Conservation (phyloP, 1,284 basidiomycete genomes). For the Trichosporon sp. region DNA sequence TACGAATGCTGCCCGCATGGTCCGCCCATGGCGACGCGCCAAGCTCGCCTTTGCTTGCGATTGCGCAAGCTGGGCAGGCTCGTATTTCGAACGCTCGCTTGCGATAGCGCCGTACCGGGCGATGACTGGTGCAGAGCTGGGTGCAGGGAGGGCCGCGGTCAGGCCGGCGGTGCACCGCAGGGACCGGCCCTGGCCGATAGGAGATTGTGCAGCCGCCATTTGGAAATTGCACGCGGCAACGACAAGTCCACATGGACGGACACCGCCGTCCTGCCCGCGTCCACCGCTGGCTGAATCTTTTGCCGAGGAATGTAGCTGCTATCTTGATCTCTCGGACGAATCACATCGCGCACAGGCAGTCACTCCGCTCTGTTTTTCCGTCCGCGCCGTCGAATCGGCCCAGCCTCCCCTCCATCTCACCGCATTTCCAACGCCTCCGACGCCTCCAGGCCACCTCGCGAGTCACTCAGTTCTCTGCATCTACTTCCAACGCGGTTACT, state of each 20-base stretch:
- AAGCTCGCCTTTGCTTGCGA: background rate
- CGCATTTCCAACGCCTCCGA: background rate
- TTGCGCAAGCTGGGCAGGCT: background rate
- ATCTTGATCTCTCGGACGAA: background rate
- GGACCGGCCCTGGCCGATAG: background rate
- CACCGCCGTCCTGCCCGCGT: background rate
- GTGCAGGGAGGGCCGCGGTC: background rate
- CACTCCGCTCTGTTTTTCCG: background rate
- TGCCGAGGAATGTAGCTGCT: slow-evolving; percentile 3
- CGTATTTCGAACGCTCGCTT: background rate
- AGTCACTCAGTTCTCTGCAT: background rate
- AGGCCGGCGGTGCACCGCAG: background rate
- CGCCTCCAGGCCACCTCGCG: background rate
- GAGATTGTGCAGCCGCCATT: background rate
- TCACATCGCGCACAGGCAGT: background rate
- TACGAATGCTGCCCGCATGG: background rate
- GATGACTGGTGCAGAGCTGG: background rate
- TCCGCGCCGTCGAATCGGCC: background rate
- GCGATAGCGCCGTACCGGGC: background rate
- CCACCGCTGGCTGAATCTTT: slow-evolving; percentile 1
- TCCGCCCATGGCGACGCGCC: background rate
- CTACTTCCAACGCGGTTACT: background rate
- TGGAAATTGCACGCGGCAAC: background rate
- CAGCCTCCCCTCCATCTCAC: background rate
- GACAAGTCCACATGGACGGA: background rate